These are phyloP conservation scores for Isochrysis galbana DNA, from an alignment of 78 protist species.

Conservation along the genomic window DNA sequence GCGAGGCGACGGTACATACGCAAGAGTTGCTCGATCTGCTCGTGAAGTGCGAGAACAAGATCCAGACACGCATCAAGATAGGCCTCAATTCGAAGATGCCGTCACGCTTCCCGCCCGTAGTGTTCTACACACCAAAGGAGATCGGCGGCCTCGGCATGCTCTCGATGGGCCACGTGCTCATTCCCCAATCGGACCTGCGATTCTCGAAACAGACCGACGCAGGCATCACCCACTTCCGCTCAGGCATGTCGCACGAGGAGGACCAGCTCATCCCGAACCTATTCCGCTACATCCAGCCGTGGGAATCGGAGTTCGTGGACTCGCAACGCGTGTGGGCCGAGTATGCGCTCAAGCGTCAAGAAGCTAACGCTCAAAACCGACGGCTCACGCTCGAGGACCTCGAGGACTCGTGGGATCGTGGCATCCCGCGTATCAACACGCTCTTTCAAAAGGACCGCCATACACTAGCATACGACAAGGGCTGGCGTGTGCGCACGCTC, in stretches of 20 bases:
- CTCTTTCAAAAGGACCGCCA: slow-evolving; percentile 90
- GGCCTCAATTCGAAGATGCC: slow-evolving; percentile 99
- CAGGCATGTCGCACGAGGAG: slow-evolving; percentile 96
- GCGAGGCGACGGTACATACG: slow-evolving; percentile 86
- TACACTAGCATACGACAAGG: slow-evolving; percentile 57
- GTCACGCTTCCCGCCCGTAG: slow-evolving; percentile 99
- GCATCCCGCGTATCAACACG: slow-evolving; percentile 99
- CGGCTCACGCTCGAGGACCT: slow-evolving; percentile 82
- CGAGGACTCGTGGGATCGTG: slow-evolving; percentile 98
- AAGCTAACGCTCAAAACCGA: slow-evolving; percentile 94
- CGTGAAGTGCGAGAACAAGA: slow-evolving; percentile 98
- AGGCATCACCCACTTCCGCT: slow-evolving; percentile 96
- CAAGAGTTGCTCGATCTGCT: slow-evolving; percentile 96
- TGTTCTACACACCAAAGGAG: slow-evolving; percentile 97
- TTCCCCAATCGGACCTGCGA: slow-evolving; percentile 98
- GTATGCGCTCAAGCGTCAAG: slow-evolving; percentile 92
- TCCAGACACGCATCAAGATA: slow-evolving; percentile 99
- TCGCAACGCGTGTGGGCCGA: slow-evolving; percentile 97
- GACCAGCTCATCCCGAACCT: slow-evolving; percentile 98
- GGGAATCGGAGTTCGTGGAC: slow-evolving; percentile 98
- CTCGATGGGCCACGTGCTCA: slow-evolving; percentile 99
- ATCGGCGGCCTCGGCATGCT: slow-evolving; percentile 99
- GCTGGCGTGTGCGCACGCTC: slow-evolving; percentile 98
- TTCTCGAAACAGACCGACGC: slow-evolving; percentile 90
- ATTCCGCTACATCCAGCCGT: slow-evolving; percentile 96